phyloP scores from a whole-genome alignment of 768 basidiomycete genomes.

The Rhizopogon rudus region DNA sequence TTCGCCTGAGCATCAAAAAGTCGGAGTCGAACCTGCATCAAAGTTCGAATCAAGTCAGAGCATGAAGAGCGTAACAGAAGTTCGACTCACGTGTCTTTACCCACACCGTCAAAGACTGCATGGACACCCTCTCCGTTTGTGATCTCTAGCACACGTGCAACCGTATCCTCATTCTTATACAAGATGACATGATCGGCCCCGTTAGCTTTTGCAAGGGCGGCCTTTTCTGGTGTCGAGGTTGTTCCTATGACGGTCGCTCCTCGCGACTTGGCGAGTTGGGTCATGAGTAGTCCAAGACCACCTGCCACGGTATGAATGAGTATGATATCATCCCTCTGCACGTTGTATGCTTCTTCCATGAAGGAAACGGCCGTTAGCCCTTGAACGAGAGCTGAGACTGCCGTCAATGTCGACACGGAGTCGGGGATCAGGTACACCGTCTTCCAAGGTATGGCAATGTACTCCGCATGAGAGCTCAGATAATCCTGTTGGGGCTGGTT shows the following conservation, averaged over 20 bases:
- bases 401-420: slow-evolving; percentile 50
- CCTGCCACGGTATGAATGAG: slow-evolving; percentile 92
- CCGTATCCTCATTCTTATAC: slow-evolving; percentile 71
- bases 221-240: slow-evolving; percentile 82
- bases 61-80: too few relatives aligned
- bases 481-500: slow-evolving; percentile 30
- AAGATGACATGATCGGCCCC: slow-evolving; percentile 89
- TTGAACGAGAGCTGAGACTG: slow-evolving; percentile 67
- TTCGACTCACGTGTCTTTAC: slow-evolving; percentile 79
- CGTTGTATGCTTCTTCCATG: slow-evolving; percentile 79
- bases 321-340: slow-evolving; percentile 74
- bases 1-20: slow-evolving; percentile 77
- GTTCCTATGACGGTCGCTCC: slow-evolving; percentile 94
- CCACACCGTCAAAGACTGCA: slow-evolving; percentile 93
- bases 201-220: slow-evolving; percentile 65
- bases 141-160: slow-evolving; percentile 65
- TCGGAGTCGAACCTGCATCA: slow-evolving; percentile 62
- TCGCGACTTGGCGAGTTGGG: slow-evolving; percentile 62
- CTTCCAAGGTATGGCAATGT: slow-evolving; percentile 62
- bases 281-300: slow-evolving; percentile 69
- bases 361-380: slow-evolving; percentile 76
- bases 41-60: slow-evolving; percentile 4
- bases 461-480: slow-evolving; percentile 61
- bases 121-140: slow-evolving; percentile 81
- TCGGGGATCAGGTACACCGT: slow-evolving; percentile 62